Evolutionary conservation across 2,329 filamentous ascomycete species (phyloP).

Genomic region (Teratosphaeria pseudoeucalypti): DNA sequence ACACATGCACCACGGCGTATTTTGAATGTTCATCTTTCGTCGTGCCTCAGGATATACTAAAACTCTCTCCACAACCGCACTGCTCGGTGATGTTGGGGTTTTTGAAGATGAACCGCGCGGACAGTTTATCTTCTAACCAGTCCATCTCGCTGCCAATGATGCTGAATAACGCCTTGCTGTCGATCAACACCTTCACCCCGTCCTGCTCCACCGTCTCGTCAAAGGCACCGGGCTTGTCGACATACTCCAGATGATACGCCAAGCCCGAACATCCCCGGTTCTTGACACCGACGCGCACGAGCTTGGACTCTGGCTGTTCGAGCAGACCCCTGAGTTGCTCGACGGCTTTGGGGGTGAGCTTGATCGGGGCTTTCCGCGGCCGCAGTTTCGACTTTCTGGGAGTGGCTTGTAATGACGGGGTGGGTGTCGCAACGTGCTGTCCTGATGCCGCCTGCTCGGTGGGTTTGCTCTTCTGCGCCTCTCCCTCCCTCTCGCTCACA

Average conservation of each 20-base stretch:
- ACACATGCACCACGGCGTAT: neutral
- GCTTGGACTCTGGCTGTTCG: conserved; percentile 76
- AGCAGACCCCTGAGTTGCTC: conserved; percentile 67
- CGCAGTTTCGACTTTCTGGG: conserved; percentile 58
- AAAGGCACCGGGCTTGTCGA: conserved; percentile 77
- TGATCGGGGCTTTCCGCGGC: conserved; percentile 84
- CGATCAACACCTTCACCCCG: conserved; percentile 88
- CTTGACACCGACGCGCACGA: conserved; percentile 88
- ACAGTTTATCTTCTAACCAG: conserved; percentile 93
- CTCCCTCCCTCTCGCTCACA: conserved; percentile 48
- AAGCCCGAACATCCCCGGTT: conserved; percentile 91
- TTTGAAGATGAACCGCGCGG: conserved; percentile 81
- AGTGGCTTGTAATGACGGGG: conserved; percentile 30
- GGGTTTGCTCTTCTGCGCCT: conserved; percentile 55
- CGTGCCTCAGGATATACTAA: conserved; percentile 4
- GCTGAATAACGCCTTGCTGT: conserved; percentile 94
- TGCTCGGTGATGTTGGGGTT: conserved; percentile 97
- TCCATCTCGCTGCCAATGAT: conserved; percentile 99
- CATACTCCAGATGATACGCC: conserved; percentile 88
- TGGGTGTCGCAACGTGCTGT: conserved; percentile 16
- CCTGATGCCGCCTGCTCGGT: conserved; percentile 24
- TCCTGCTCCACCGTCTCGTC: conserved; percentile 94
- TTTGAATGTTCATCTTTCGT: neutral
- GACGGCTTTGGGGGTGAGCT: conserved; percentile 68
- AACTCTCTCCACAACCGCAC: conserved; percentile 9